A percentile compares a stretch with the other conserved stretches of the same genome.
Evolutionary conservation across 306 rosid species (phyloP).

Genomic region (Glycine latifolia): DNA sequence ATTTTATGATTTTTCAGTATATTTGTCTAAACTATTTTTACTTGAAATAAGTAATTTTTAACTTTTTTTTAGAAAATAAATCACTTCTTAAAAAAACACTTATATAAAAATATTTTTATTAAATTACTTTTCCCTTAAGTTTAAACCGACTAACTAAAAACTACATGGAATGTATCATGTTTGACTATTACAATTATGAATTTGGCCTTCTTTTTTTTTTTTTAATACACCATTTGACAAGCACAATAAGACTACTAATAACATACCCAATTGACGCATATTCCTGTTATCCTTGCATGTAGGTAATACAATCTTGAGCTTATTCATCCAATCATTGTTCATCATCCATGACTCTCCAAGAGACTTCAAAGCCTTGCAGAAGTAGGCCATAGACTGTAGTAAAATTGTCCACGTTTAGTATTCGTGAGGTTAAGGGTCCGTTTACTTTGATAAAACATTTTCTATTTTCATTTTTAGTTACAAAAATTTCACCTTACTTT

Average conservation of each 20-base stretch:
- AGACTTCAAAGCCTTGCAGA: conserved; percentile 61
- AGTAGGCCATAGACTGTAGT: conserved; percentile 55
- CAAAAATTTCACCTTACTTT: neutral
- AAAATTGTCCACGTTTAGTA: neutral
- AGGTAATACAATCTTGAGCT: conserved; percentile 50
- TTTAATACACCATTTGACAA: neutral
- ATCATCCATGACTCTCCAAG: conserved; percentile 68
- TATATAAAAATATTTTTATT: too few relatives aligned
- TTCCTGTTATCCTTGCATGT: conserved; percentile 48
- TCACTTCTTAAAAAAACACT: too few relatives aligned
- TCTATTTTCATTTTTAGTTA: neutral
- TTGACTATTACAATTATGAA: neutral
- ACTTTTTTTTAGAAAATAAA: too few relatives aligned
- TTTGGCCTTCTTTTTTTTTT: neutral
- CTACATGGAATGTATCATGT: neutral
- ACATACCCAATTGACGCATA: conserved; percentile 55
- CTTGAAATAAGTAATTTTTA: too few relatives aligned
- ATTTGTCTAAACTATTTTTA: too few relatives aligned
- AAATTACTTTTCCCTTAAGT: too few relatives aligned
- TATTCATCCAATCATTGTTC: conserved; percentile 50
- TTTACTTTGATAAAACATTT: neutral
- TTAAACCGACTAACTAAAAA: too few relatives aligned
- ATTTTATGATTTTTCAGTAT: too few relatives aligned
- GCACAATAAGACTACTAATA: neutral
- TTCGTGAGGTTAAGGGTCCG: neutral